Evolutionary conservation across 768 basidiomycete species (phyloP).

Genomic region (Rhizopogon vinicolor): DNA sequence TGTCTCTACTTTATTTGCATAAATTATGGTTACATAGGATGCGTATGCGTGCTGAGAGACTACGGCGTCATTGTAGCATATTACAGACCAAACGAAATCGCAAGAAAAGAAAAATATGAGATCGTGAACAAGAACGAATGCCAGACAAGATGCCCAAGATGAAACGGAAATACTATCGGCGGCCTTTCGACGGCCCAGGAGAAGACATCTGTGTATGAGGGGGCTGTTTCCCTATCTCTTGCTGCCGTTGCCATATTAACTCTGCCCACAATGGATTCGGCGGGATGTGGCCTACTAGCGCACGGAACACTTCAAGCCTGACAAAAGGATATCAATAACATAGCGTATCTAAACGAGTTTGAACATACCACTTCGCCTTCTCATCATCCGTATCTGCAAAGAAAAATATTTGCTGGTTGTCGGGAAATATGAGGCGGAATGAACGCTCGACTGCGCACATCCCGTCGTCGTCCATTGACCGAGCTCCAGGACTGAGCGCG

Average conservation of each 20-base stretch:
- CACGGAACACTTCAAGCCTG: conserved; percentile 84
- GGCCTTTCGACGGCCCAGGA: not conserved
- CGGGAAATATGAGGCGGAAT: conserved; percentile 79
- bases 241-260: conserved; percentile 79
- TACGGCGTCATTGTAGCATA: not conserved
- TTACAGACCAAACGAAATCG: not conserved
- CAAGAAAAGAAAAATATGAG: not conserved
- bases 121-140: not conserved
- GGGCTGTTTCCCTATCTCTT: conserved; percentile 31
- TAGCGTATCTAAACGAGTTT: not conserved
- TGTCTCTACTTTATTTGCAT: no score
- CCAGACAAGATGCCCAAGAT: not conserved
- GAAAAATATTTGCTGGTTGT: conserved; percentile 79
- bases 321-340: conserved; percentile 1
- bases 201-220: not conserved
- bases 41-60: no score
- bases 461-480: conserved; percentile 51
- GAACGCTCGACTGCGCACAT: conserved; percentile 73
- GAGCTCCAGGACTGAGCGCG: conserved; percentile 41
- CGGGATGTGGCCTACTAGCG: conserved; percentile 85
- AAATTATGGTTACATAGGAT: no score
- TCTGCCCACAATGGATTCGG: conserved; percentile 94
- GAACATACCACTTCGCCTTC: conserved; percentile 76
- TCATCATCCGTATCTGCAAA: conserved; percentile 89
- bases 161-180: not conserved